Evolutionary conservation across 2,329 filamentous ascomycete species (phyloP), one percentile per base, ranked within the genome.

Genomic region (Aspergillus clavatus): DNA sequence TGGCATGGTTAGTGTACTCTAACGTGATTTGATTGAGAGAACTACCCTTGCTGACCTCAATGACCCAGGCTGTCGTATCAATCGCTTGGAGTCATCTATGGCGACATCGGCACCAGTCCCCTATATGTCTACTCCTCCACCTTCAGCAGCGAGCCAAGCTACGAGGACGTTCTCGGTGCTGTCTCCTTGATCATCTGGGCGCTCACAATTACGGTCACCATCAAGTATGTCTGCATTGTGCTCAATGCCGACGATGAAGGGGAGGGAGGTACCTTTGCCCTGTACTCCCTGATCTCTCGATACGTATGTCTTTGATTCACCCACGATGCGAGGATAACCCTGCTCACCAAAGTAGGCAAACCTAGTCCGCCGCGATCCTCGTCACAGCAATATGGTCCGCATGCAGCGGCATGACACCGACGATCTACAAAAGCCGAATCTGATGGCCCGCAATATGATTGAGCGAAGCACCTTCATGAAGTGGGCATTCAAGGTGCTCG

Each of bases 61-160:
- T 8, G 14, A 4, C 24, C 43, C 12, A 63, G 71, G 66, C 69
- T 78, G 11, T 72, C 77, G 6, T 81, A 80, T 56, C 76, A 80
- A 52, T 76, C 73, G 1, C 72, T 74, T 24, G 78, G 78, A 26
- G 76, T 79, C 46, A 80, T 80, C 42, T 80, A 80, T 48, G 77
- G 77, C n/a, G 77, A 81, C 47, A 80, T 81, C 48, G 77, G 77
- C 16, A 81, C 77, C 5, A 75, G 71, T 35, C 77, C 78, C 2
- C 70, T 81, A 3, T 81, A 81, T 55, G 78, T 80, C 19, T 80
- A 69, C 53, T 80, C 76, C 4, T 73, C 71, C 0, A 78, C 75
- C 1, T 81, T 81, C 52, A 65, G 62, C 19, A 60, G 63, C 4
- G 61, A 66, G 1, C 75, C 75, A 0, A 61, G 57, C 19, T 60